phyloP scores from a whole-genome alignment of 257 asterid species.

The Nicotiana otophora region DNA sequence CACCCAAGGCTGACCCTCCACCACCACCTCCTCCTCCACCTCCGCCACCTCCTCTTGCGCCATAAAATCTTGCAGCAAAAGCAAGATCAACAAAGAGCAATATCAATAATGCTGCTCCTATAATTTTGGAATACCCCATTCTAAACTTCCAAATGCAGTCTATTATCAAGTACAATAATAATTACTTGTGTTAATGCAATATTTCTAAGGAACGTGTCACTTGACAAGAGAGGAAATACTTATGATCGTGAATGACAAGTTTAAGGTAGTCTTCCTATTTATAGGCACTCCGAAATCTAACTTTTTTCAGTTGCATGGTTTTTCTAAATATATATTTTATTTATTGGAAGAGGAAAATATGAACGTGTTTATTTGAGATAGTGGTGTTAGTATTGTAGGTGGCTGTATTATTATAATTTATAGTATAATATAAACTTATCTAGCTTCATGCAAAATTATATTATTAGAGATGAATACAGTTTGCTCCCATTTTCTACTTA shows the following conservation, averaged over 20 bases:
- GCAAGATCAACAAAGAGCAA: constrained; percentile 48
- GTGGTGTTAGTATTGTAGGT: constrained; percentile 15
- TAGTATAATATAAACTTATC: not conserved
- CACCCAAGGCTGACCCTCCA: constrained; percentile 8
- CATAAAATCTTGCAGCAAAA: constrained; percentile 39
- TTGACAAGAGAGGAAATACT: not conserved
- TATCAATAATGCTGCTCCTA: constrained; percentile 33
- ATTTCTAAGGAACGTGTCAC: not conserved
- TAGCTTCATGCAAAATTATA: constrained; percentile 7
- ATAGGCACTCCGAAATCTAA: constrained; percentile 33
- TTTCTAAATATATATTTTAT: constrained; percentile 14
- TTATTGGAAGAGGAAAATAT: constrained; percentile 1
- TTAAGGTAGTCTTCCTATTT: constrained; percentile 27
- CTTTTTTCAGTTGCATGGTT: constrained; percentile 33
- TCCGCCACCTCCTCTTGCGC: constrained; percentile 13
- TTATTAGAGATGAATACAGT: not conserved
- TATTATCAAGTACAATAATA: not conserved
- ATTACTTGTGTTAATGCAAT: not conserved
- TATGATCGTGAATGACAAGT: constrained; percentile 8
- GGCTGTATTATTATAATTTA: not conserved
- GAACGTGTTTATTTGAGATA: constrained; percentile 4
- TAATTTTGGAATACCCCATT: constrained; percentile 39
- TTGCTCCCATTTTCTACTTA: constrained; percentile 28
- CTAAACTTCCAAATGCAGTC: not conserved
- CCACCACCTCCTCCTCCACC: constrained; percentile 15